Evolutionary conservation across 192 early-diverging fungal genomes (phyloP).

Genomic region (Coemansia javaensis): DNA sequence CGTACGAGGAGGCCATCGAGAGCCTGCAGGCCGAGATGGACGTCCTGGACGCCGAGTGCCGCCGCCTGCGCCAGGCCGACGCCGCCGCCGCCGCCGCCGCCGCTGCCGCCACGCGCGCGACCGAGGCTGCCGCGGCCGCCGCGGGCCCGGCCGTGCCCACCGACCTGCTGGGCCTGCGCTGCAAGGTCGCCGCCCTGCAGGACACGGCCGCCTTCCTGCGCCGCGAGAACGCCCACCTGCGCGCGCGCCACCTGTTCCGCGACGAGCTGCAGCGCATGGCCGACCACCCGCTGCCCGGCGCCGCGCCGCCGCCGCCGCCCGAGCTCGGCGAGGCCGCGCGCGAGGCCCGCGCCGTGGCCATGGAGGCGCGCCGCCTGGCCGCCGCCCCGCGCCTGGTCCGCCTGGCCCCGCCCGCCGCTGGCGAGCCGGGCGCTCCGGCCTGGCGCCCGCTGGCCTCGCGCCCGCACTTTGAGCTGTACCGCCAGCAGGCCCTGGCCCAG

Average conservation of each 20-base stretch:
- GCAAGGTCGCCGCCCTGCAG: slow-evolving; percentile 53
- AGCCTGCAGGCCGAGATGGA: slow-evolving; percentile 67
- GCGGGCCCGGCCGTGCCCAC: slow-evolving; percentile 10
- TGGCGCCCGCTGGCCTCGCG: slow-evolving; percentile 34
- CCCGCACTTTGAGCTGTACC: slow-evolving; percentile 43
- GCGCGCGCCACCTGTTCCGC: slow-evolving; percentile 46
- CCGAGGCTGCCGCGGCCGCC: neutral
- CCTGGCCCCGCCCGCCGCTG: slow-evolving; percentile 2
- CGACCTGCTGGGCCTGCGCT: slow-evolving; percentile 56
- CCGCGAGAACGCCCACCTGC: slow-evolving; percentile 77
- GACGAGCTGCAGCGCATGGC: slow-evolving; percentile 5
- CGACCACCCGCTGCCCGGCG: slow-evolving; percentile 2
- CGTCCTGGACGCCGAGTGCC: slow-evolving; percentile 62
- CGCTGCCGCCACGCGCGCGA: neutral
- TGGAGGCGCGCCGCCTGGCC: slow-evolving; percentile 36
- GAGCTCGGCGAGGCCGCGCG: slow-evolving; percentile 13
- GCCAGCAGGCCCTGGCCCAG: slow-evolving; percentile 43
- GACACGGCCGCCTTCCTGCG: slow-evolving; percentile 71
- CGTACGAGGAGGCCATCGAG: slow-evolving; percentile 70
- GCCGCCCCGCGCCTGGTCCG: slow-evolving; percentile 33
- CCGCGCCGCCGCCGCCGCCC: neutral
- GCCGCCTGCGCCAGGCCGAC: slow-evolving; percentile 48
- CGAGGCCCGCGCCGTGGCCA: slow-evolving; percentile 20
- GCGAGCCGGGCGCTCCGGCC: too few relatives aligned
- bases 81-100: slow-evolving; percentile 25